Evolutionary conservation across 1,139 yeast genomes (phyloP), one percentile per base, ranked within the genome.

Genomic region (Scheffersomyces titani): DNA sequence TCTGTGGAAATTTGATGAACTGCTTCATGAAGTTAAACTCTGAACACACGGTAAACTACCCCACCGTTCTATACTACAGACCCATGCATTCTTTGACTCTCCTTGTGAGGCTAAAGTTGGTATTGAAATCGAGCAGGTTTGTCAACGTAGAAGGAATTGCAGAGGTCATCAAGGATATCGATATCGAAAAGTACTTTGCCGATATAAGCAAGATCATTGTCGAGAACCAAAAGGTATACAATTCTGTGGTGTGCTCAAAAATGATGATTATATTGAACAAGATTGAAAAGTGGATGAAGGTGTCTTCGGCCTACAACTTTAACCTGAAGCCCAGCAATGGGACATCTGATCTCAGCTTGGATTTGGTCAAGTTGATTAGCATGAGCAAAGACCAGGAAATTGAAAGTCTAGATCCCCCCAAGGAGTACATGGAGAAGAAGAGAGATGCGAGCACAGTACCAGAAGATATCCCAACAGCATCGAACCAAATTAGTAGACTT

Each of bases 51-150:
- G 63, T 73, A 6, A 68, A 74, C 54, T 80, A 79, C 56, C 88
- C 88, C 1, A 81, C 87, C 1, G 82, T 81, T 59, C 77, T 84
- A 64, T 82, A 81, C 65, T 84, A 83, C 62, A 68, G 88, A 49
- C 86, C 88, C 3, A 71, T 85, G 76, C 84, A 82, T 65, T 84
- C 87, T 0, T 67, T 85, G 47, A 81, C 83, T 20, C 73, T 82
- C 6, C 65, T 82, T 58, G 75, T 82, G 22, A 70, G 84, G 56
- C 73, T 82, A 5, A 69, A 82, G 58, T 64, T 83, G 45, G 68
- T 82, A 48, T 75, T 82, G 22, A 76, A 76, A 56, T 72, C 83
- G 0, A 73, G 76, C 57, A 65, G 69, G 24, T 63, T 77, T 51
- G 58, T 44, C 44, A 58, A 63, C 5, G 59, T 62, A 11, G 66